phyloP scores from a whole-genome alignment of 2,329 filamentous ascomycete species.

The Colletotrichum lentis region DNA sequence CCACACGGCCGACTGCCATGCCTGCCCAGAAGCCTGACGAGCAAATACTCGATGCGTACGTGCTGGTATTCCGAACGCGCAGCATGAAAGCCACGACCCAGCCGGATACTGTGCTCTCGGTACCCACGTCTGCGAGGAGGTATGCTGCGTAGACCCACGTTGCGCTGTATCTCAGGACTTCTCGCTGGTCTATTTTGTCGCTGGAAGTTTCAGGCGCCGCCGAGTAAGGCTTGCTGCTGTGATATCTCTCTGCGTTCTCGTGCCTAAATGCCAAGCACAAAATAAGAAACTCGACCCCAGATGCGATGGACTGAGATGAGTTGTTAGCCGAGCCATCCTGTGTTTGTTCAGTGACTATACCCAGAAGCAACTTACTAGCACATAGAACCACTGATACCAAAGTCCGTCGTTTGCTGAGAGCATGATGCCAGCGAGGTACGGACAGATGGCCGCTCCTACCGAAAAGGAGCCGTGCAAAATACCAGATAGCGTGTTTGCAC shows the following conservation, averaged over 20 bases:
- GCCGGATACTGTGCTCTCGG: slow-evolving; percentile 54
- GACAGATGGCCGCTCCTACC: slow-evolving; percentile 72
- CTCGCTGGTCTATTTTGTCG: background rate
- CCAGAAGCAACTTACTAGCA: slow-evolving; percentile 62
- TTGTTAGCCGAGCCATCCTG: background rate
- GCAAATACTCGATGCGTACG: slow-evolving; percentile 50
- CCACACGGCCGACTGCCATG: slow-evolving; percentile 52
- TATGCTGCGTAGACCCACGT: slow-evolving; percentile 54
- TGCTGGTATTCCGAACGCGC: slow-evolving; percentile 49
- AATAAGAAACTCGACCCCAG: slow-evolving; percentile 62
- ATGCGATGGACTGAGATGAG: slow-evolving; percentile 48
- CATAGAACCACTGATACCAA: slow-evolving; percentile 81
- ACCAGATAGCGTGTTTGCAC: slow-evolving; percentile 66
- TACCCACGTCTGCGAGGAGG: slow-evolving; percentile 55
- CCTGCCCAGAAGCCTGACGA: slow-evolving; percentile 56
- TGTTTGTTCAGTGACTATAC: rapidly evolving
- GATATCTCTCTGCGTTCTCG: slow-evolving; percentile 66
- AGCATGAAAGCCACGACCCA: slow-evolving; percentile 58
- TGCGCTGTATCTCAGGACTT: slow-evolving; percentile 46
- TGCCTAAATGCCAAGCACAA: slow-evolving; percentile 68
- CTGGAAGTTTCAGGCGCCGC: slow-evolving; percentile 37
- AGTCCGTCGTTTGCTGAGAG: slow-evolving; percentile 66
- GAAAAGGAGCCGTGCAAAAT: slow-evolving; percentile 78
- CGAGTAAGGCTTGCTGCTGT: slow-evolving; percentile 51
- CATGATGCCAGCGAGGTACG: slow-evolving; percentile 76